Evolutionary conservation across 768 basidiomycete genomes (phyloP), one percentile per base, ranked within the genome.

Genomic region (Russula sp.): DNA sequence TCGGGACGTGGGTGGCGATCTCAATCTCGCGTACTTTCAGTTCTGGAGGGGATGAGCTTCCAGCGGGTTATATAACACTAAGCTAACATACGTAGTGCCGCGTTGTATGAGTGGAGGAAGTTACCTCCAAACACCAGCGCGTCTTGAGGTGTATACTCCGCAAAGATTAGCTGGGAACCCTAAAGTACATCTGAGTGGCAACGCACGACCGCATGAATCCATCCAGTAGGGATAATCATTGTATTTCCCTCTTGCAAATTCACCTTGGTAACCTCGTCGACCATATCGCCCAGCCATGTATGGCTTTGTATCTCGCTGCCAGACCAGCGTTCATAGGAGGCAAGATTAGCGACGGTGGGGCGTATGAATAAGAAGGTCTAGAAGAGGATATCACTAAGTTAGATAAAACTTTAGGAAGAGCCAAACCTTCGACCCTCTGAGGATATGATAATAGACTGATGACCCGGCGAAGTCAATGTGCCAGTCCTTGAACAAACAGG

Each of bases 401-500:
- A 22, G 44, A 39, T 27, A 18, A 20, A 56, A 27, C 56, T 4
- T 44, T 49, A 31, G 14, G 45, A 32, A 40, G 32, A 56, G 48
- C 56, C 77, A 52, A 67, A 86, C 95, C 83, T 94, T 97, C 60
- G 85, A 80, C 32, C 94, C 94, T 48, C 78, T 81, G 20, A 97
- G 79, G 63, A 99, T 87, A 69, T 98, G 94, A 71, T 98, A 98
- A 74, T 96, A 98, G n/a, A 95, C 96, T 1, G 91, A 96, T 2
- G 91, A 94, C 0, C 94, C 97, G 22, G 96, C 96, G 72, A 99
- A 98, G 75, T 99, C 97, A 63, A 98, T 79, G 70, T 99, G 96
- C 97, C 95, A 98, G 71, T 98, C 96, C 94, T 95, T 27, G n/a
- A 35, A 53, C 35, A 6, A 44, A 18, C 48, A 63, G 57, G 47